These are phyloP conservation scores for Pythium dissimile DNA, from an alignment of 352 stramenopile species.

Conservation along the genomic window DNA sequence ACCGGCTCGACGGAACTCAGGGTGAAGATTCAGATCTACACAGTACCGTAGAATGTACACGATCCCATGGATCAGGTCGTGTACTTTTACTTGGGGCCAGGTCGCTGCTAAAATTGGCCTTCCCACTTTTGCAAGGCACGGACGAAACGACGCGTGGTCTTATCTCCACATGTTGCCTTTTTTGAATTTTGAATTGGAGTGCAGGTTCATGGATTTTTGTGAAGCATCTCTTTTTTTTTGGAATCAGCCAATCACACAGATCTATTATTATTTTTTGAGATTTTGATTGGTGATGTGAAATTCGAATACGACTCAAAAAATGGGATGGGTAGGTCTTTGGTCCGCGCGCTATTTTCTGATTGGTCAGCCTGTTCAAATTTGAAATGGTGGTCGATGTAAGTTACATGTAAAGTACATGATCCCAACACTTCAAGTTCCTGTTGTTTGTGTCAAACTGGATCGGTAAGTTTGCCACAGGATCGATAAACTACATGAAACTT, in stretches of 20 bases:
- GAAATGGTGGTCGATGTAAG: constrained; percentile 5
- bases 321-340: neutral
- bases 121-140: too few relatives aligned
- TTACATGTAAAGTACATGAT: constrained; percentile 11
- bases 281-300: constrained; percentile 1
- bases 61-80: too few relatives aligned
- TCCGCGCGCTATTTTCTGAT: constrained; percentile 15
- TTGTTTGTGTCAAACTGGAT: neutral
- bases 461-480: neutral
- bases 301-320: constrained; percentile 5
- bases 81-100: too few relatives aligned
- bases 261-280: neutral
- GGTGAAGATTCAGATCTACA: too few relatives aligned
- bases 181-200: neutral
- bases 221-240: too few relatives aligned
- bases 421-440: constrained; percentile 20
- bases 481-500: constrained; percentile 11
- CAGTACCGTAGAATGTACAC: too few relatives aligned
- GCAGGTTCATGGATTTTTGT: too few relatives aligned
- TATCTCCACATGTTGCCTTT: too few relatives aligned
- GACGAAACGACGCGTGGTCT: too few relatives aligned
- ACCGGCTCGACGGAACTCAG: too few relatives aligned
- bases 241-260: neutral
- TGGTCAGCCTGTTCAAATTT: constrained; percentile 11
- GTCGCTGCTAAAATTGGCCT: too few relatives aligned